A percentile compares a stretch with the other conserved stretches of the same genome.
Evolutionary conservation across 495 filamentous ascomycete genomes (phyloP).

Genomic region (Tuber umbilicatum): DNA sequence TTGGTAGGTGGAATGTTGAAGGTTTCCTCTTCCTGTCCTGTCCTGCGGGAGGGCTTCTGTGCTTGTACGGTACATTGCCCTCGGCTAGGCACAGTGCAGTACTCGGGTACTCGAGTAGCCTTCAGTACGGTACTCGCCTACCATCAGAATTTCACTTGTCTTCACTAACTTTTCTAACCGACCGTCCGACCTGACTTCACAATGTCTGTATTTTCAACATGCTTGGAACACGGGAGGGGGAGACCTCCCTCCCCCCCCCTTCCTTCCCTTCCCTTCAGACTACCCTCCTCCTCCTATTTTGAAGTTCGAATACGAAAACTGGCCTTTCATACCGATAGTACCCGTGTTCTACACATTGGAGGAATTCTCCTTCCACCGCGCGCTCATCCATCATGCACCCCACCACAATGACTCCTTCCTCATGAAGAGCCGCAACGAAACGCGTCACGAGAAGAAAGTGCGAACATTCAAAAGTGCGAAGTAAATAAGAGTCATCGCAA

Average conservation of each 20-base stretch:
- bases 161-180: background rate
- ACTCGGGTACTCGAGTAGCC: too few relatives aligned
- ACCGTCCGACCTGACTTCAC: background rate
- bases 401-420: slow-evolving; percentile 2
- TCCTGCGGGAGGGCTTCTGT: background rate
- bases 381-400: background rate
- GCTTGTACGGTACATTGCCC: background rate
- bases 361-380: background rate
- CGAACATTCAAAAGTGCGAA: background rate
- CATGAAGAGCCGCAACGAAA: background rate
- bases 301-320: background rate
- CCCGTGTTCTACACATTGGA: too few relatives aligned
- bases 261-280: background rate
- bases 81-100: background rate
- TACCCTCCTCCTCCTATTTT: background rate
- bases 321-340: background rate
- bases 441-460: background rate
- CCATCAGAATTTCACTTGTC: background rate
- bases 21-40: background rate
- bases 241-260: too few relatives aligned
- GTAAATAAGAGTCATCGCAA: slow-evolving; percentile 1
- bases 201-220: background rate
- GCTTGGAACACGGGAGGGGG: background rate
- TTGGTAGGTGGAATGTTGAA: background rate
- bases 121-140: background rate